Percentiles rank a stretch among this genome's conserved stretches.
Evolutionary conservation across 164 flowering plant genomes (phyloP).

Genomic region (Platanus orientalis): DNA sequence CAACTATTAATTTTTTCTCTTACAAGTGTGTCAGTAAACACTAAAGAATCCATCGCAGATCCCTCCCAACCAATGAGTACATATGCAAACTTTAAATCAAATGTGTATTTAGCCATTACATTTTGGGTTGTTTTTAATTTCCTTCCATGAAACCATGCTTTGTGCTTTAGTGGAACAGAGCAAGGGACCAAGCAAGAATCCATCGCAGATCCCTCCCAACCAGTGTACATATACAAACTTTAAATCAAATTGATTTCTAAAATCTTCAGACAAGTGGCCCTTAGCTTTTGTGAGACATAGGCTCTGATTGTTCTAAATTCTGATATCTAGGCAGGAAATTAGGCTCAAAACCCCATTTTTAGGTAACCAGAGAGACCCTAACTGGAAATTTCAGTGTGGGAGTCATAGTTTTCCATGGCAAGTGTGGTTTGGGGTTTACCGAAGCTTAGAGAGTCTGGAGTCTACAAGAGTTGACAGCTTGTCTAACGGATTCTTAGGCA

Average conservation of each 20-base stretch:
- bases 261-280: no score
- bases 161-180: background rate
- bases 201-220: background rate
- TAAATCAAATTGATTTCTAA: background rate
- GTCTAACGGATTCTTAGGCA: no score
- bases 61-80: conserved; percentile 4
- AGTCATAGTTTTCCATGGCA: no score
- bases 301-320: no score
- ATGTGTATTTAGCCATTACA: conserved; percentile 1
- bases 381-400: no score
- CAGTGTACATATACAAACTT: conserved; percentile 1
- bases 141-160: background rate
- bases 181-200: background rate
- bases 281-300: no score
- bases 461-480: no score
- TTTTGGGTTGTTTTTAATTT: conserved; percentile 1
- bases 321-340: no score
- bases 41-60: background rate
- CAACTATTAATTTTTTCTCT: background rate
- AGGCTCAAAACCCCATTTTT: no score
- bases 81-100: background rate
- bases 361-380: no score
- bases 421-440: no score
- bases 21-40: background rate
- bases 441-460: no score